A percentile compares a stretch with the other conserved stretches of the same genome.
phyloP scores from a whole-genome alignment of 2,329 filamentous ascomycete species.

The Diaporthe australafricana region DNA sequence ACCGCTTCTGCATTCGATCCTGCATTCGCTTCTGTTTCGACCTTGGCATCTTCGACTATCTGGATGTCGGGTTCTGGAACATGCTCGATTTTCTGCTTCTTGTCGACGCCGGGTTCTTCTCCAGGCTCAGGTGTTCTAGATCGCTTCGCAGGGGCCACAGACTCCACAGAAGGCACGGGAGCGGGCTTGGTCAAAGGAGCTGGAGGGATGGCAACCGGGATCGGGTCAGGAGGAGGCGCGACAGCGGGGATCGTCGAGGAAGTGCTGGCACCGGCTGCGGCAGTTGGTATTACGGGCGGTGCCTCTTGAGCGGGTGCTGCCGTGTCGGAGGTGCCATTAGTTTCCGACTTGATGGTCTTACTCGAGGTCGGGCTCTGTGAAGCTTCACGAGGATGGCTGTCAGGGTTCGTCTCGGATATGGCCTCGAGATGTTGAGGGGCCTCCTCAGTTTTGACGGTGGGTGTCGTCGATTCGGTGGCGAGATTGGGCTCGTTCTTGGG shows the following conservation, averaged over 20 bases:
- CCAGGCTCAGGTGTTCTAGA: conserved; percentile 33
- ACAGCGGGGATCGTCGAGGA: conserved; percentile 20
- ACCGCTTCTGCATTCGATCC: conserved; percentile 28
- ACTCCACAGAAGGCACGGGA: conserved; percentile 3
- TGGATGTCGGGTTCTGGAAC: conserved; percentile 4
- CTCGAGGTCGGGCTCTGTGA: neutral
- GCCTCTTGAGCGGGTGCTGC: neutral
- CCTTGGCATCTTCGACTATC: conserved; percentile 4
- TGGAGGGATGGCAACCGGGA: neutral
- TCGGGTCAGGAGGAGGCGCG: conserved; percentile 8
- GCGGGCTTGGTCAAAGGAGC: conserved; percentile 5
- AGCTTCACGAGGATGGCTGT: neutral
- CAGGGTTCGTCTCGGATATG: neutral
- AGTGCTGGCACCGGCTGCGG: neutral
- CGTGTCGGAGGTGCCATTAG: neutral
- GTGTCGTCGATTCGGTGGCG: neutral
- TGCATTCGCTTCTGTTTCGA: conserved; percentile 36
- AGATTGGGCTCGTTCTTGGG: conserved; percentile 22
- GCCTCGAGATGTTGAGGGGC: neutral
- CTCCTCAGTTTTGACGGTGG: conserved; percentile 26
- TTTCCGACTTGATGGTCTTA: neutral
- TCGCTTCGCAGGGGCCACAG: conserved; percentile 30
- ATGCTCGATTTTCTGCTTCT: conserved; percentile 36
- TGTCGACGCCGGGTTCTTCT: conserved; percentile 28
- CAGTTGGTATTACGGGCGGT: conserved; percentile 5